These are phyloP conservation scores for Magnolia changhungtana DNA, from an alignment of 164 flowering plant species.

Conservation along the genomic window DNA sequence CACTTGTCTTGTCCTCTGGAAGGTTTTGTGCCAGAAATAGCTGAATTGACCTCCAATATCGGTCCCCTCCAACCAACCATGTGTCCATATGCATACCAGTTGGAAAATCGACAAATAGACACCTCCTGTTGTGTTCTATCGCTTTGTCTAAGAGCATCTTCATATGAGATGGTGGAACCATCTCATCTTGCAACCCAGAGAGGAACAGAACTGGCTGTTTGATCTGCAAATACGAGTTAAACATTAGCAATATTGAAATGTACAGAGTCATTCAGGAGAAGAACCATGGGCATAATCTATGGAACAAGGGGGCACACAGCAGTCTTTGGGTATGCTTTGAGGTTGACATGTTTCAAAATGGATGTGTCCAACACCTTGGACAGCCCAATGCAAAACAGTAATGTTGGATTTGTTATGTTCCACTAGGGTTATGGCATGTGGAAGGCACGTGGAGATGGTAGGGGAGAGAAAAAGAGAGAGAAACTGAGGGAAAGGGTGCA, in stretches of 20 bases:
- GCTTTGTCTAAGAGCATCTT: slow-evolving; percentile 86
- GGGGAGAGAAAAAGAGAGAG: too few species aligned
- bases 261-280: background rate
- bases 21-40: slow-evolving; percentile 59
- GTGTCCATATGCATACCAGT: slow-evolving; percentile 99
- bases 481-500: too few species aligned
- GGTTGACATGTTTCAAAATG: too few species aligned
- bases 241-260: background rate
- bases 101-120: slow-evolving; percentile 81
- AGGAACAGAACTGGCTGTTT: slow-evolving; percentile 87
- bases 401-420: too few species aligned
- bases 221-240: slow-evolving; percentile 43
- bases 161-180: slow-evolving; percentile 97
- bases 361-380: too few species aligned
- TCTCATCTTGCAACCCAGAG: slow-evolving; percentile 96
- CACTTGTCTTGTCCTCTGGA: slow-evolving; percentile 37
- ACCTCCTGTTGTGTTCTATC: slow-evolving; percentile 53
- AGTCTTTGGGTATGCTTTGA: too few species aligned
- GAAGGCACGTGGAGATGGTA: too few species aligned
- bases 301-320: too few species aligned
- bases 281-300: background rate
- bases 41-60: slow-evolving; percentile 78
- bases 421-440: too few species aligned
- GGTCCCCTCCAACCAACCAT: slow-evolving; percentile 93
- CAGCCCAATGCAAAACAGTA: too few species aligned